Base-by-base conservation (phyloP, 768 basidiomycete species). In the Leccinum disarticulatum region DNA sequence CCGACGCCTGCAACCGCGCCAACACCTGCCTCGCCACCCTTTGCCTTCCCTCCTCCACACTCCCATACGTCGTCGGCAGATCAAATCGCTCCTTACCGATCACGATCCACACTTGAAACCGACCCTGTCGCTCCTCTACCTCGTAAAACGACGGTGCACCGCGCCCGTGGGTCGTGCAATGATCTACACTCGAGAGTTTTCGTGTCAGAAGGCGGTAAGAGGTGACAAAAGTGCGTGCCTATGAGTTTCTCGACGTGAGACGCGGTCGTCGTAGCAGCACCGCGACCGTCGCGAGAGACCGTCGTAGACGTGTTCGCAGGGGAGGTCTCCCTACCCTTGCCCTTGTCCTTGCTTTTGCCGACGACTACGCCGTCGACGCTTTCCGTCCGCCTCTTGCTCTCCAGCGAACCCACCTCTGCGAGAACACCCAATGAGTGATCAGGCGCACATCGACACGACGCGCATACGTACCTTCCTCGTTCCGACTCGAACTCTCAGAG, bases 61-160 rank as follows among this genome's bases (percentile, higher is more conserved):
- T 78, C 31, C 58, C 56, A 59, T 80, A 82, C 22, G 68, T 73
- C 50, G 70, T 71, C 14, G 73, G 79, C n/a, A 81, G 71, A 64
- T 81, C 80, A 50, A 78, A 74, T 25, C 76, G 74, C 49, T 79
- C 77, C 35, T 71, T 72, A 17, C 77, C 79, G 46, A 81, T 75
- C 58, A 79, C 71, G n/a, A 81, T 76, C 81, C 81, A 82, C 5
- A 80, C 79, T 35, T 74, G 77, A 55, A 74, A 77, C 13, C 54
- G 62, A 22, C 50, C 56, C 25, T 62, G 50, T 1, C 19, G 41
- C 35, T 58, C 56, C 38, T 58, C 56, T 61, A 73, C 68, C 52
- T 76, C 63, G 49, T 73, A 68, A 55, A 81, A 77, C 58, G 66
- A 66, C 0, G 81, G 80, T 10, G 52, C 62, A 3, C 70, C 62